These are phyloP conservation scores for Kazachstania sp. DNA, from an alignment of 1,139 yeast species.

Conservation along the genomic window DNA sequence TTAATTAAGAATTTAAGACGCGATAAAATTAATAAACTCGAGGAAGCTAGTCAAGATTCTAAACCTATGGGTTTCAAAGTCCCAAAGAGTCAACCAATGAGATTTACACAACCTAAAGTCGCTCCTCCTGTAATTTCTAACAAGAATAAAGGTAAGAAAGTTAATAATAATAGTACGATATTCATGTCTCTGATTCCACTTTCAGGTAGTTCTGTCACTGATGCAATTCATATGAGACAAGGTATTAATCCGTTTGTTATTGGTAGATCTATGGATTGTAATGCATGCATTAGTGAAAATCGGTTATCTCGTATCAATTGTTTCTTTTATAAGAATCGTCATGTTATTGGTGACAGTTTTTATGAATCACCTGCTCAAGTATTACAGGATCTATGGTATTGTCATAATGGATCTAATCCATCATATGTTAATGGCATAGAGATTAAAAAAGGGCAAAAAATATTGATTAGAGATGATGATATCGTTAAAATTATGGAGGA, in stretches of 20 bases:
- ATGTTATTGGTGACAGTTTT: conserved; percentile 46
- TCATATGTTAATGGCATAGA: conserved; percentile 57
- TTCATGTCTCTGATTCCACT: conserved; percentile 43
- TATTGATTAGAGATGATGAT: conserved; percentile 56
- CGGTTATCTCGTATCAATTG: conserved; percentile 83
- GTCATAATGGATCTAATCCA: conserved; percentile 73
- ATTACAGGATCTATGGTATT: conserved; percentile 68
- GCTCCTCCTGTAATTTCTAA: neutral
- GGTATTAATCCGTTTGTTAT: conserved; percentile 55
- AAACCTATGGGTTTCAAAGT: conserved; percentile 27
- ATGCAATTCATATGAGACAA: conserved; percentile 51
- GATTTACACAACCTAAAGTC: conserved; percentile 21
- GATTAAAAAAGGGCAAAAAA: conserved; percentile 56
- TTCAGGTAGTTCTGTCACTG: conserved; percentile 34
- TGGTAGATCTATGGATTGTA: conserved; percentile 57
- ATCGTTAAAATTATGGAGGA: conserved; percentile 58
- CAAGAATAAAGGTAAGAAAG: conserved; percentile 7
- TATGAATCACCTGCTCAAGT: conserved; percentile 61
- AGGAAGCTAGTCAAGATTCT: neutral
- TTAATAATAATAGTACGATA: conserved; percentile 12
- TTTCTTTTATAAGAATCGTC: conserved; percentile 50
- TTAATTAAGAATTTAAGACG: conserved; percentile 10
- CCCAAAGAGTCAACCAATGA: conserved; percentile 30
- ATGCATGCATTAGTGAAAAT: conserved; percentile 54
- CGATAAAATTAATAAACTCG: neutral